Conservation (phyloP, 129 eudicot species). For the Flaveria sonorensis region DNA sequence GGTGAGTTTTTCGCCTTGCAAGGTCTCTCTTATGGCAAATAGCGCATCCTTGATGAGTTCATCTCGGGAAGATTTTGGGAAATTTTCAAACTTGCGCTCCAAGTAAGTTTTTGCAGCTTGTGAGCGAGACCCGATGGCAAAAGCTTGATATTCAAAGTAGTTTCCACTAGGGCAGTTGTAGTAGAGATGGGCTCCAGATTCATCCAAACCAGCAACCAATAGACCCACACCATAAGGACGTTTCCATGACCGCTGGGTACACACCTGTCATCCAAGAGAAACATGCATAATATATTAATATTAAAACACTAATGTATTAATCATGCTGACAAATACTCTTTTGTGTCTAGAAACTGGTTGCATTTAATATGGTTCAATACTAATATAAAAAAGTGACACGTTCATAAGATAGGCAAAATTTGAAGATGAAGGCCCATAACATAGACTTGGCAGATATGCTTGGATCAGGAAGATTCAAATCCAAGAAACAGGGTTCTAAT, state of each 20-base stretch:
- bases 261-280: constrained; percentile 53
- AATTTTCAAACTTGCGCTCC: constrained; percentile 82
- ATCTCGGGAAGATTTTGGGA: constrained; percentile 68
- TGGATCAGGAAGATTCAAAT: background rate
- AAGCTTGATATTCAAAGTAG: constrained; percentile 96
- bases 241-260: constrained; percentile 96
- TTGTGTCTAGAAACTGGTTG: background rate
- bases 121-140: constrained; percentile 94
- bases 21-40: constrained; percentile 87
- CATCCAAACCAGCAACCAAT: constrained; percentile 89
- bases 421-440: background rate
- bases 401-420: background rate
- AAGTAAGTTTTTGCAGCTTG: constrained; percentile 97
- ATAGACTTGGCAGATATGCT: background rate
- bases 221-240: constrained; percentile 91
- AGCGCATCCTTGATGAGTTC: constrained; percentile 87
- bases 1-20: constrained; percentile 87
- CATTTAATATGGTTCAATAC: background rate
- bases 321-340: background rate
- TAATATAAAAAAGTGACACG: background rate
- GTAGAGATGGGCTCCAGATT: constrained; percentile 95
- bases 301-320: background rate
- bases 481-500: background rate
- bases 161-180: constrained; percentile 98
- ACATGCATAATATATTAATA: background rate